phyloP scores from a whole-genome alignment of 2,329 filamentous ascomycete species.

The Epichloe typhina region DNA sequence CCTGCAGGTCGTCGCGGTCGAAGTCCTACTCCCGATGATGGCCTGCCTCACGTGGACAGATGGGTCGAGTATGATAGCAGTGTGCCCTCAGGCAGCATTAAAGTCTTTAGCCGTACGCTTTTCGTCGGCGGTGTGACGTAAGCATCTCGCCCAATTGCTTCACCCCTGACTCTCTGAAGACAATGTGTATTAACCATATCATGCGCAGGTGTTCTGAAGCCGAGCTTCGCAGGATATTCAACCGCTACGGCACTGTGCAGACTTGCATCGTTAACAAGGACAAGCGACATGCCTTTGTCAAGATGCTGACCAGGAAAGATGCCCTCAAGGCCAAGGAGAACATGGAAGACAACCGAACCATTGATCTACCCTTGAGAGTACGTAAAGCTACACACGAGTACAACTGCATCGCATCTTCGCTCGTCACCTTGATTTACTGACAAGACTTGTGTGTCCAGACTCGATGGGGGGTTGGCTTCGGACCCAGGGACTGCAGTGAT shows the following conservation, averaged over 20 bases:
- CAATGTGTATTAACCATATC: not conserved
- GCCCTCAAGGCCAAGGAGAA: constrained; percentile 72
- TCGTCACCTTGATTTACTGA: not conserved
- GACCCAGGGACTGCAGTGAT: constrained; percentile 92
- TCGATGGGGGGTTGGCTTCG: constrained; percentile 95
- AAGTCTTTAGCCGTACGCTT: constrained; percentile 85
- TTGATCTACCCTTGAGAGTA: constrained; percentile 61
- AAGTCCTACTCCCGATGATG: constrained; percentile 42
- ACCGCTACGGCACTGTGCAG: constrained; percentile 74
- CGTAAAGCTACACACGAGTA: constrained; percentile 19
- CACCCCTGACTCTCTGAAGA: not conserved
- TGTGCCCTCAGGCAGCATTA: constrained; percentile 67
- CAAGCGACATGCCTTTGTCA: constrained; percentile 96
- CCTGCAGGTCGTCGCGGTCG: constrained; percentile 56
- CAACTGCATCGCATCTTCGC: not conserved
- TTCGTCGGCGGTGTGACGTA: constrained; percentile 93
- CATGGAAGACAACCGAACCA: constrained; percentile 68
- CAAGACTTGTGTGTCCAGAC: constrained; percentile 40
- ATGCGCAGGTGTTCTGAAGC: constrained; percentile 53
- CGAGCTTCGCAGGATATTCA: constrained; percentile 72
- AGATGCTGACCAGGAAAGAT: constrained; percentile 86
- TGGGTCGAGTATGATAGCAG: constrained; percentile 67
- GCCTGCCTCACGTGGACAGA: constrained; percentile 35
- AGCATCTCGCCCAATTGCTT: constrained; percentile 25
- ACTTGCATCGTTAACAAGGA: constrained; percentile 98